Evolutionary conservation across 306 rosid species (phyloP).

Genomic region (Vigna trinervia): DNA sequence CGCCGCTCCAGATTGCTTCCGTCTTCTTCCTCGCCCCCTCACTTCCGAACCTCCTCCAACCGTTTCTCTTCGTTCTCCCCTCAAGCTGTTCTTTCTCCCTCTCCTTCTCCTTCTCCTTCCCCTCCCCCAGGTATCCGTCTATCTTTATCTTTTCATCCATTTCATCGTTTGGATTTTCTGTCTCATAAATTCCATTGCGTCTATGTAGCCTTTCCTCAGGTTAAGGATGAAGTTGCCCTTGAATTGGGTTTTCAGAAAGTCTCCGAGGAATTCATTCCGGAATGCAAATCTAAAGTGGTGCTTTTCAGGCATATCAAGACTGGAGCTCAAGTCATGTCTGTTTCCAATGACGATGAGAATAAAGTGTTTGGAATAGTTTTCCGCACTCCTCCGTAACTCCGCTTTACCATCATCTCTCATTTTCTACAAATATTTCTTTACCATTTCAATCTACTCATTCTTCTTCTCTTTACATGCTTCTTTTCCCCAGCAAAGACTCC

Average conservation of each 20-base stretch:
- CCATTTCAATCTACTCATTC: background rate
- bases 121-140: conserved; percentile 54
- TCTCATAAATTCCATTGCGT: background rate
- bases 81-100: conserved; percentile 69
- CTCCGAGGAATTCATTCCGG: conserved; percentile 78
- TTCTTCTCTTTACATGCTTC: background rate
- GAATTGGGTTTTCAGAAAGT: conserved; percentile 81
- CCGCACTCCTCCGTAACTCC: conserved; percentile 92
- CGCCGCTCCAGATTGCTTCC: conserved; percentile 46
- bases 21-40: conserved; percentile 38
- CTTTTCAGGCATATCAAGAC: conserved; percentile 82
- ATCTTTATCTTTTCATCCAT: background rate
- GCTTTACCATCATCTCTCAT: background rate
- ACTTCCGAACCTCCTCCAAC: conserved; percentile 18
- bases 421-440: background rate
- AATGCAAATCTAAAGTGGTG: conserved; percentile 90
- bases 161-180: background rate
- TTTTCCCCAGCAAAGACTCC: conserved; percentile 74
- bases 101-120: conserved; percentile 55
- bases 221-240: conserved; percentile 68
- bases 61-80: conserved; percentile 68
- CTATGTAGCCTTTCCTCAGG: conserved; percentile 56
- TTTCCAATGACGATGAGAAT: conserved; percentile 89
- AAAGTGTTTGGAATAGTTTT: conserved; percentile 96
- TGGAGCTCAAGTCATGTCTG: conserved; percentile 90